phyloP scores from a whole-genome alignment of 176 grass and related monocot genomes.

The Cymbopogon citratus region DNA sequence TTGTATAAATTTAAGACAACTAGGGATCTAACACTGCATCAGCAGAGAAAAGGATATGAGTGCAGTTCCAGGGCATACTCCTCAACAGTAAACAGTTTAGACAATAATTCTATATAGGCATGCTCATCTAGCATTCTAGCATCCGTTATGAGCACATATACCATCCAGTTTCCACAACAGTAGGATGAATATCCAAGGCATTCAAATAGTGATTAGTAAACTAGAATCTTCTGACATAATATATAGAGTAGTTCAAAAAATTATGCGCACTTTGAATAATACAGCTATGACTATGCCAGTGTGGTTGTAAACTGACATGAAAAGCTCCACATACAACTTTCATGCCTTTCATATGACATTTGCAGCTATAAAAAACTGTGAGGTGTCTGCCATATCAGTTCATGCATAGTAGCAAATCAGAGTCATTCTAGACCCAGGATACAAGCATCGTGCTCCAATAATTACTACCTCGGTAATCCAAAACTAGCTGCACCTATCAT shows the following conservation, averaged over 20 bases:
- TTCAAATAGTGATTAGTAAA: background rate
- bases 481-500: background rate
- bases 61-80: background rate
- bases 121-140: conserved; percentile 8
- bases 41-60: background rate
- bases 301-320: background rate
- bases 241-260: background rate
- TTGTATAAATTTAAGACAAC: conserved; percentile 83
- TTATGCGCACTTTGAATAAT: background rate
- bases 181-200: background rate
- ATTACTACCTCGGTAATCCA: background rate
- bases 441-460: background rate
- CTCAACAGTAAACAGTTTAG: background rate
- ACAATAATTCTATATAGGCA: background rate
- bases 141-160: background rate
- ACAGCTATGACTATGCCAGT: background rate
- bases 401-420: background rate
- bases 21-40: conserved; percentile 82
- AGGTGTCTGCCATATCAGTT: background rate
- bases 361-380: background rate
- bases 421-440: background rate
- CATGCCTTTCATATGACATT: background rate
- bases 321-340: background rate
- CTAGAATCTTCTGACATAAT: background rate
- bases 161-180: background rate